A percentile compares a stretch with the other conserved stretches of the same genome.
These are phyloP conservation scores for Centrapalus pauciflorus DNA, from an alignment of 129 eudicot species.

Conservation along the genomic window DNA sequence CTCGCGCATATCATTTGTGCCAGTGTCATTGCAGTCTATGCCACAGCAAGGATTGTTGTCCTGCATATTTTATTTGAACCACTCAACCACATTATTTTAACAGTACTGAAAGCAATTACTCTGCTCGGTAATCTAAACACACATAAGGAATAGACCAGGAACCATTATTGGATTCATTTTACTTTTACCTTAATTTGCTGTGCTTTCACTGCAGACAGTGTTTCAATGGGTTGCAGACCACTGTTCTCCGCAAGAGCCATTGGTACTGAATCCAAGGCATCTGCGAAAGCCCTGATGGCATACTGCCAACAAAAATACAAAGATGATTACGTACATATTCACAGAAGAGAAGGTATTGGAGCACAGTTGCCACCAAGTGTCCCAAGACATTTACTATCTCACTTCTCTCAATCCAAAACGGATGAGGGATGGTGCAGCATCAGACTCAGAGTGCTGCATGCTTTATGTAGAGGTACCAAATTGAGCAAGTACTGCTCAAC, in stretches of 20 bases:
- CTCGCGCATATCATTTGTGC: slow-evolving; percentile 94
- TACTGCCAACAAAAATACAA: slow-evolving; percentile 46
- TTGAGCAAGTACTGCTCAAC: too few species aligned
- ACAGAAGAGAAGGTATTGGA: not conserved
- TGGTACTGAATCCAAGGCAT: slow-evolving; percentile 92
- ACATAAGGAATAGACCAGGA: too few species aligned
- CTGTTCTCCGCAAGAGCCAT: slow-evolving; percentile 99
- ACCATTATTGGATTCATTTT: not conserved
- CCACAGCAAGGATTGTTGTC: slow-evolving; percentile 90
- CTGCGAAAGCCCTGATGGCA: slow-evolving; percentile 97
- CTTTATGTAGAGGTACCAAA: too few species aligned
- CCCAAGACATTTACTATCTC: too few species aligned
- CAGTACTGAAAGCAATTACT: not conserved
- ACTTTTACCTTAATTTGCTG: slow-evolving; percentile 97
- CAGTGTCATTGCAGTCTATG: slow-evolving; percentile 84
- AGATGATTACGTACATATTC: not conserved
- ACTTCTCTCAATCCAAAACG: too few species aligned
- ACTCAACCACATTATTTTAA: not conserved
- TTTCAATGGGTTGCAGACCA: slow-evolving; percentile 92
- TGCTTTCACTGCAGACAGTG: slow-evolving; percentile 82
- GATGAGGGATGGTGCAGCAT: too few species aligned
- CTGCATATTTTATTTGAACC: too few species aligned
- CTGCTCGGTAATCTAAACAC: too few species aligned
- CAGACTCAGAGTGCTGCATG: too few species aligned
- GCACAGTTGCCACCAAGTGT: not conserved